Percentiles rank a stretch among this genome's conserved stretches.
These are phyloP conservation scores for Nematocida homosporus DNA, from an alignment of 371 early-diverging fungal species.

Conservation along the genomic window DNA sequence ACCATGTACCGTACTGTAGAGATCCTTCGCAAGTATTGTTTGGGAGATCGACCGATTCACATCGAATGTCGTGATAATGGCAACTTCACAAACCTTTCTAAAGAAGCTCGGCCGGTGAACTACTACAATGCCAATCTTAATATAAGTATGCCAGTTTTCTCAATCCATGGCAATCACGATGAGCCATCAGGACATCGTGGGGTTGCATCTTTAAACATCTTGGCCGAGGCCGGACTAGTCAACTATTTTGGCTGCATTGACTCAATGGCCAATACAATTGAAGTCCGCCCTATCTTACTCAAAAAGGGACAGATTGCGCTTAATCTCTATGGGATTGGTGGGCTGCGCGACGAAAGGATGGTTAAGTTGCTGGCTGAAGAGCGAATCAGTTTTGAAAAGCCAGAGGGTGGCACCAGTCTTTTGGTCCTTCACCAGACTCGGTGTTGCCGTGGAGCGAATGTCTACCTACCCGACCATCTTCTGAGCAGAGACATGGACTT, in stretches of 20 bases:
- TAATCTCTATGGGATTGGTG: constrained; percentile 87
- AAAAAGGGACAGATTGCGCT: constrained; percentile 74
- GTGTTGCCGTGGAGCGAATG: constrained; percentile 70
- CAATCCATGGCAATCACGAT: constrained; percentile 98
- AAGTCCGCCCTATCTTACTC: constrained; percentile 75
- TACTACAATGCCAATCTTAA: constrained; percentile 81
- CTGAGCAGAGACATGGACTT: constrained; percentile 78
- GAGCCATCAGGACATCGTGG: constrained; percentile 79
- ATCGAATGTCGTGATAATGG: constrained; percentile 69
- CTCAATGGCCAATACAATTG: constrained; percentile 73
- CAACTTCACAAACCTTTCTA: constrained; percentile 59
- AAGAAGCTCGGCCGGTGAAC: constrained; percentile 70
- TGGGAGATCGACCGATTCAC: constrained; percentile 72
- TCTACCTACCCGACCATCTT: constrained; percentile 81
- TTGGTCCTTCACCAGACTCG: constrained; percentile 83
- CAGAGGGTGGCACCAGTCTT: constrained; percentile 71
- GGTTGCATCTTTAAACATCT: constrained; percentile 77
- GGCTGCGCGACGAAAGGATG: constrained; percentile 84
- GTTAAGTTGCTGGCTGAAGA: constrained; percentile 75
- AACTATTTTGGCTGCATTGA: constrained; percentile 85
- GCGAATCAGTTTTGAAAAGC: constrained; percentile 74
- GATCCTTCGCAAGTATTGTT: constrained; percentile 75
- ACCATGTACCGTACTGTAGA: constrained; percentile 74
- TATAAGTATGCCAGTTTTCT: constrained; percentile 80
- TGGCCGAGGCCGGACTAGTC: constrained; percentile 76